Conservation (phyloP, 768 basidiomycete genomes). For the Lentinula sp. region DNA sequence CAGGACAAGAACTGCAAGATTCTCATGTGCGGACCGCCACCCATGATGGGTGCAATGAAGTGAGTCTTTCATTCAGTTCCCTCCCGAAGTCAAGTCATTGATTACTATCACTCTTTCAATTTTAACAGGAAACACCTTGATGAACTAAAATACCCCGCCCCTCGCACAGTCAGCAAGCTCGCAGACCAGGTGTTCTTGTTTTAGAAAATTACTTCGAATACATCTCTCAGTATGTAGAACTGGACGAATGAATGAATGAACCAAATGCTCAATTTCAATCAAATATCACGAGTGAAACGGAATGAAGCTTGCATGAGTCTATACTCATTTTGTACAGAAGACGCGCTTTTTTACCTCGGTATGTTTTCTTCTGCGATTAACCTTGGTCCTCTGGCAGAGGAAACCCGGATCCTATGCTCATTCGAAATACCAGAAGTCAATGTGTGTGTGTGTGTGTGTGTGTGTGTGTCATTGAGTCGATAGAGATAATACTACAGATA, state of each 20-base stretch:
- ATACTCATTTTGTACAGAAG: no score
- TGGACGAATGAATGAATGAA: not conserved
- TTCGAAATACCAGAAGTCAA: no score
- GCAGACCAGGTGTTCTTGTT: constrained; percentile 62
- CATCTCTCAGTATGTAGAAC: not conserved
- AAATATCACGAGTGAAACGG: no score
- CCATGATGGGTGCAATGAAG: constrained; percentile 14
- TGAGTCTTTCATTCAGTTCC: constrained; percentile 13
- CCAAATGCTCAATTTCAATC: not conserved
- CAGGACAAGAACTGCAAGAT: constrained; percentile 67
- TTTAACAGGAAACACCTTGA: constrained; percentile 74
- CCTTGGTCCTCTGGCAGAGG: no score
- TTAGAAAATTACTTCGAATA: not conserved
- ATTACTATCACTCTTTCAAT: not conserved
- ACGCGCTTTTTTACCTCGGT: no score
- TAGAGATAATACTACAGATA: no score
- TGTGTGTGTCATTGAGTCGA: no score
- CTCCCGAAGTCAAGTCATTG: constrained; percentile 10
- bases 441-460: no score
- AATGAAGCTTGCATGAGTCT: no score
- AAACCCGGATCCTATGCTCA: no score
- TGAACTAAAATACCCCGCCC: constrained; percentile 81
- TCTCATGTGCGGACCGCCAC: constrained; percentile 67
- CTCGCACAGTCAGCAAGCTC: constrained; percentile 89
- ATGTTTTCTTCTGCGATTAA: no score